Base-by-base conservation (phyloP, 441 rosid genomes). In the Gossypium schwendimanii region DNA sequence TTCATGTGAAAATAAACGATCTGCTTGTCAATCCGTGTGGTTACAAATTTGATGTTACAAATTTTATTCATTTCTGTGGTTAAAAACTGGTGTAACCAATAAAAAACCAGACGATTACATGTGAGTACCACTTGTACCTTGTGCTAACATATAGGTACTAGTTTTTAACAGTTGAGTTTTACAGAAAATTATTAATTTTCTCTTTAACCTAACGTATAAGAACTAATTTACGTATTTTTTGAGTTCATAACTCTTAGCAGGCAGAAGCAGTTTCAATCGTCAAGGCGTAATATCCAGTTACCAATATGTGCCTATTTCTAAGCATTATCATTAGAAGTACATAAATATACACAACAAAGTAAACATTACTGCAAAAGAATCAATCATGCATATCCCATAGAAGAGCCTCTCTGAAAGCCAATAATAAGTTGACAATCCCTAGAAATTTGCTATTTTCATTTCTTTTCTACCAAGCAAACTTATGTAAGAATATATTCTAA, bases 341-440 rank as follows among this genome's bases (percentile, higher is more conserved):
- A 67, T 49, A 15, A 36, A 49, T 24, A 67, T 67, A 50, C 67
- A 61, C 15, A 3, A 47, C 36, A 67, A 26, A 49, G 15, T 26
- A 8, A 50, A 28, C 15, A 52, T 26, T 8, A 4, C 10, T 49
- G 59, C 44, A 21, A 3, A 54, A 70, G 26, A 78, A 81, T 63
- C 70, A 75, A 63, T 69, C 69, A 23, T 14, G 61, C 62, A 69
- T 10, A 50, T 60, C 64, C n/a, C 74, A 45, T 6, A 0, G 4
- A 11, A 36, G 63, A 28, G 72, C 73, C 44, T 45, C 23, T 63
- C 64, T 23, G 63, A 14, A 63, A 50, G 69, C 57, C 60, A 41
- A 28, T 3, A 41, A 18, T 12, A 59, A 55, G 70, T 49, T 39
- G 0, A 54, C 65, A 49, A 72, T 52, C 39, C 63, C 69, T 64